Evolutionary conservation across 371 early-diverging fungal genomes (phyloP), one percentile per base, ranked within the genome.

Genomic region (Lichtheimia ramosa): DNA sequence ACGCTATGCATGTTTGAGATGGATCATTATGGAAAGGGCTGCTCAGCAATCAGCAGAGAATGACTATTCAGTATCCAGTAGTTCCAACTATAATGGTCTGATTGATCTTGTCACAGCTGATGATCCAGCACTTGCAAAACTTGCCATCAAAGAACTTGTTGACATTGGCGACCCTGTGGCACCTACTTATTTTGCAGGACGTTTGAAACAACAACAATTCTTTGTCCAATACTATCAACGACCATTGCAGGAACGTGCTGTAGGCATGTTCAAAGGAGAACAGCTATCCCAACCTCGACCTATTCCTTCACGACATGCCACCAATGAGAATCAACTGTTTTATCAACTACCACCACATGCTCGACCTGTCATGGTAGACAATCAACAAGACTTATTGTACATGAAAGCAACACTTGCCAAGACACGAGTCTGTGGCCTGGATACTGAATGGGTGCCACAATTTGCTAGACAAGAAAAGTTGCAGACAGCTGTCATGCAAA

Each of bases 391-490:
- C 0, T 34, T 77, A 16, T 41, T 61, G 14, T 59, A 57, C 8
- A 73, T 80, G 70, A 64, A 65, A 20, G 55, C 51, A 10, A 25
- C 65, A 0, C 52, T 80, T 2, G 39, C 48, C 0, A 48, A 59
- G 15, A 63, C 66, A 14, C 51, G 53, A 10, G 18, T 73, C 0
- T 72, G 69, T 48, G 77, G 80, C 7, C 54, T 80, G 10, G 80
- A 80, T 64, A 74, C 77, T 0, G 80, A 80, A 62, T 80, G 80
- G 80, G 69, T 76, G 10, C 80, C 80, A 4, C 51, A 61, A 14
- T 71, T 80, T 68, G 80, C 77, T 14, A 59, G 61, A 20, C 18
- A 48, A 1, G 64, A 49, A 2, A 15, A 8, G 7, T 39, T 51
- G 12, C 62, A 66, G 51, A 80, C 80, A 0, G 73, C 80, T 3